phyloP scores from a whole-genome alignment of 768 basidiomycete species.

The Tulasnella sp. region DNA sequence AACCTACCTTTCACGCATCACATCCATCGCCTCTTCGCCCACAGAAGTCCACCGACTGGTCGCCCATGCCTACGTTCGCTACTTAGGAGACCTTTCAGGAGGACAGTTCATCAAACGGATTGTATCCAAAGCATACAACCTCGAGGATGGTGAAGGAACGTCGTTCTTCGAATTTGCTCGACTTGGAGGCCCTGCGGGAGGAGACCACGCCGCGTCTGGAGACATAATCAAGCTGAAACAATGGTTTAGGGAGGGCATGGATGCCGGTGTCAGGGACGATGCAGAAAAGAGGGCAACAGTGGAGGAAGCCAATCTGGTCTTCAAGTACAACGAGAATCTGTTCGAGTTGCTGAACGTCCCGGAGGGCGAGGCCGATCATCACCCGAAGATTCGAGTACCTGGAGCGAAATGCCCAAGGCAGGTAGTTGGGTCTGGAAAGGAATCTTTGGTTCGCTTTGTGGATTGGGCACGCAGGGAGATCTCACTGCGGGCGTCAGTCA shows the following conservation, averaged over 20 bases:
- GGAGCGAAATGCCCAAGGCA: neutral
- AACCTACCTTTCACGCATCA: slow-evolving; percentile 59
- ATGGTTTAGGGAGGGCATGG: slow-evolving; percentile 65
- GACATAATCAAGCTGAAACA: slow-evolving; percentile 76
- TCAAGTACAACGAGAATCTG: slow-evolving; percentile 54
- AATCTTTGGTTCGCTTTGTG: neutral
- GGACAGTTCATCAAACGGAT: slow-evolving; percentile 70
- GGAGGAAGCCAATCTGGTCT: slow-evolving; percentile 56
- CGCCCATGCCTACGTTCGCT: slow-evolving; percentile 81
- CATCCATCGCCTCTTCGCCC: slow-evolving; percentile 53
- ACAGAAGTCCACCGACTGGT: slow-evolving; percentile 59
- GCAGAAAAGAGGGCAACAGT: slow-evolving; percentile 53
- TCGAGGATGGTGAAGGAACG: slow-evolving; percentile 60
- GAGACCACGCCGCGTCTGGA: slow-evolving; percentile 49
- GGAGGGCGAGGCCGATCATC: slow-evolving; percentile 51
- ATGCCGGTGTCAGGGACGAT: slow-evolving; percentile 52
- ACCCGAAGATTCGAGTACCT: neutral
- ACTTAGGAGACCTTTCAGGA: slow-evolving; percentile 79
- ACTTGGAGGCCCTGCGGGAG: slow-evolving; percentile 46
- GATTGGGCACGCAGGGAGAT: neutral
- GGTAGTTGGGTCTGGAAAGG: neutral
- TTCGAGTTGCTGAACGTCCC: slow-evolving; percentile 46
- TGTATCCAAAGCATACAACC: slow-evolving; percentile 67
- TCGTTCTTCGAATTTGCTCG: slow-evolving; percentile 72
- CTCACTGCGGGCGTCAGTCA: neutral